phyloP scores from a whole-genome alignment of 2,329 filamentous ascomycete genomes.

The Fusarium udum region DNA sequence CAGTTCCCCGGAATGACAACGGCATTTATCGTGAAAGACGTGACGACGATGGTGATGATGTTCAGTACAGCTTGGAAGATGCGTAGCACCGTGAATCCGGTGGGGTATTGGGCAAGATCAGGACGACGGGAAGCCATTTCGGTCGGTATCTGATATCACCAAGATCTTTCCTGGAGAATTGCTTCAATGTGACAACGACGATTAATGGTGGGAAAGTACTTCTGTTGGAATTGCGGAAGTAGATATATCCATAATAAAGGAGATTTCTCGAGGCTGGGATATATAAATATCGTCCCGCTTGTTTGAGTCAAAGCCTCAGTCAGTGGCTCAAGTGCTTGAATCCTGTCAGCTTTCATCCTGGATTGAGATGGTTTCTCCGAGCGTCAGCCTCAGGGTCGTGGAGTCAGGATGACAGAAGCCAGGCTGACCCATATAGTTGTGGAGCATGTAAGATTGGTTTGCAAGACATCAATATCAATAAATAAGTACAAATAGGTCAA shows the following conservation, averaged over 20 bases:
- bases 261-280: neutral
- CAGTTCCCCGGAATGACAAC: conserved; percentile 50
- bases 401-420: neutral
- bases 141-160: fast-evolving
- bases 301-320: neutral
- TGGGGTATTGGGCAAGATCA: conserved; percentile 54
- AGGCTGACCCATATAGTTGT: neutral
- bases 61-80: conserved; percentile 58
- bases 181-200: too few relatives aligned
- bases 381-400: neutral
- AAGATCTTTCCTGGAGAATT: too few relatives aligned
- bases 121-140: conserved; percentile 6
- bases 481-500: fast-evolving
- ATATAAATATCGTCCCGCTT: neutral
- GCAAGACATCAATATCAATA: neutral
- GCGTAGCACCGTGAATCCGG: conserved; percentile 55
- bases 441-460: neutral
- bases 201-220: too few relatives aligned
- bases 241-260: neutral
- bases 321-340: neutral
- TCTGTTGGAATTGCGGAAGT: neutral
- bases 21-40: conserved; percentile 53
- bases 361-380: neutral
- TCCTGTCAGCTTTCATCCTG: conserved; percentile 5
- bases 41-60: conserved; percentile 57